Conservation (phyloP, 805 yeast genomes). For the Lachancea cidri region DNA sequence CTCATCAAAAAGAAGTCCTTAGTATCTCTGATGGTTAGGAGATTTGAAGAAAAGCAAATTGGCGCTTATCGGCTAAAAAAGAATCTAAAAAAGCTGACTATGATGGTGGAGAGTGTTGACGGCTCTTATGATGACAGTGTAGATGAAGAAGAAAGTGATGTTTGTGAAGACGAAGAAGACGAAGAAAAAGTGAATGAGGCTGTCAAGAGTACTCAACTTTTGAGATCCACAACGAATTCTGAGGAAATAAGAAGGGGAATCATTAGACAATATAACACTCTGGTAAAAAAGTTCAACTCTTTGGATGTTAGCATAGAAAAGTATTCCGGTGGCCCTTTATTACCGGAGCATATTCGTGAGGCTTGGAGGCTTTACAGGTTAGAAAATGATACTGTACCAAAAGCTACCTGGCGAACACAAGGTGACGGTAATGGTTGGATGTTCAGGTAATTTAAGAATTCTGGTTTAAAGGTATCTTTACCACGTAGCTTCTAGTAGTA, state of each 20-base stretch:
- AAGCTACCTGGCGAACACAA: constrained; percentile 63
- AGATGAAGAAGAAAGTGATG: constrained; percentile 27
- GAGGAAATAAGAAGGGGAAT: constrained; percentile 23
- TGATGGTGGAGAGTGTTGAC: constrained; percentile 29
- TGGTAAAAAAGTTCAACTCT: constrained; percentile 27
- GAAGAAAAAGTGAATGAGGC: constrained; percentile 18
- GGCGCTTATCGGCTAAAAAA: constrained; percentile 31
- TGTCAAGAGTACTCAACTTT: constrained; percentile 21
- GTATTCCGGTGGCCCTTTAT: constrained; percentile 51
- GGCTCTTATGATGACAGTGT: constrained; percentile 17
- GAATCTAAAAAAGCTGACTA: constrained; percentile 34
- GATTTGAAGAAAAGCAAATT: constrained; percentile 40
- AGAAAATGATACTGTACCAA: constrained; percentile 61
- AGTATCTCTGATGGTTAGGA: constrained; percentile 38
- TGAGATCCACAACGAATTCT: constrained; percentile 22
- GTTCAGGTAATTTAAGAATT: constrained; percentile 45
- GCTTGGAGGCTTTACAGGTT: constrained; percentile 76
- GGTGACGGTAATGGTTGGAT: constrained; percentile 67
- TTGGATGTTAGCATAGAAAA: constrained; percentile 31
- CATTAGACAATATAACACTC: constrained; percentile 30
- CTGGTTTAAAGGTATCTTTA: constrained; percentile 2
- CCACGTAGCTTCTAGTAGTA: constrained; percentile 34
- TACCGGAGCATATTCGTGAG: constrained; percentile 81
- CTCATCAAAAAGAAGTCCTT: constrained; percentile 56
- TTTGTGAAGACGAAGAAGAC: constrained; percentile 28